phyloP scores from a whole-genome alignment of 2,329 filamentous ascomycete species.

The Fusarium setosum region DNA sequence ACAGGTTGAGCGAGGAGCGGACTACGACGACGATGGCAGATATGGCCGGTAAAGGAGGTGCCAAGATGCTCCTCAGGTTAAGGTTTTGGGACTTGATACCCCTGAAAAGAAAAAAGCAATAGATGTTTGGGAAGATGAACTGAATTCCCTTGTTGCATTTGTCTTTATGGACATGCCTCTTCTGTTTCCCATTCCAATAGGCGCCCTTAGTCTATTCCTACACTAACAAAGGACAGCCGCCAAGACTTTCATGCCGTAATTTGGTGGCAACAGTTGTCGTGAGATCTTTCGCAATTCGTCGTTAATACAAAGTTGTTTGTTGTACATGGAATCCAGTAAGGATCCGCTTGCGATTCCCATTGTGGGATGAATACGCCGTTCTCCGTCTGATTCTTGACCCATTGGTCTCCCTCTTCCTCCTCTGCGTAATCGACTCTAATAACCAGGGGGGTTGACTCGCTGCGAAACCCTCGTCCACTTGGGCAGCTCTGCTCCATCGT shows the following conservation, averaged over 20 bases:
- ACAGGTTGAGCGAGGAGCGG: conserved; percentile 60
- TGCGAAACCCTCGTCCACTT: conserved; percentile 98
- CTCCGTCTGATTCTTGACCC: conserved; percentile 26
- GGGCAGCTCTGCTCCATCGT: conserved; percentile 70
- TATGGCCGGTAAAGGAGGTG: conserved; percentile 23
- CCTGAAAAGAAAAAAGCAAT: conserved; percentile 26
- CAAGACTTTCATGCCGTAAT: conserved; percentile 12
- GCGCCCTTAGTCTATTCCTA: conserved; percentile 36
- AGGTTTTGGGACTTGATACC: conserved; percentile 41
- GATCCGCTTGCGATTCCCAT: conserved; percentile 33
- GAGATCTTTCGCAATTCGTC: conserved; percentile 38
- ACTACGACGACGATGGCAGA: conserved; percentile 54
- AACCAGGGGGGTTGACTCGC: conserved; percentile 92
- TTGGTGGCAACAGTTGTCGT: conserved; percentile 24
- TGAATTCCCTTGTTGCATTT: conserved; percentile 14
- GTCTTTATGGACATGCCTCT: conserved; percentile 3
- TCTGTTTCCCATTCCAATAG: background rate
- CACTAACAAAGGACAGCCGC: conserved; percentile 21
- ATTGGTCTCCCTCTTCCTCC: conserved; percentile 11
- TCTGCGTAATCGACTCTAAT: conserved; percentile 62
- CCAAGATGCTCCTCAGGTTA: background rate
- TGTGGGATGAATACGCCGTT: conserved; percentile 38
- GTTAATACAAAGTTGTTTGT: conserved; percentile 44
- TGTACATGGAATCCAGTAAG: conserved; percentile 42
- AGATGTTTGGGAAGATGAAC: conserved; percentile 10